These are phyloP conservation scores for Fulvia fulva DNA, from an alignment of 2,329 filamentous ascomycete genomes.

Conservation along the genomic window DNA sequence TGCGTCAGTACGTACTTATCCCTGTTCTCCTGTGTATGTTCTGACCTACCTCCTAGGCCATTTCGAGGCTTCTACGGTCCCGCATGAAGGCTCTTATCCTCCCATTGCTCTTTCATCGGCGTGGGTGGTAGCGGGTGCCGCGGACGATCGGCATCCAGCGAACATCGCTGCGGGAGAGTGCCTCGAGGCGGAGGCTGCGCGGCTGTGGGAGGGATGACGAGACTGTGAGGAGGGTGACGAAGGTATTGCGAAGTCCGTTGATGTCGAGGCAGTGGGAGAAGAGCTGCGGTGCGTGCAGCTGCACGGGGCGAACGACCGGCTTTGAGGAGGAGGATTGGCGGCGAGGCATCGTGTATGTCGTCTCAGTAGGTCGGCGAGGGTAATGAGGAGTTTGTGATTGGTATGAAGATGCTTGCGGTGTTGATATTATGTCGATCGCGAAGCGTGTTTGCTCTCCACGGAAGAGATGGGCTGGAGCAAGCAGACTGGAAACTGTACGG, in stretches of 20 bases:
- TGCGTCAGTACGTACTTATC: neutral
- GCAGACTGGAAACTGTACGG: neutral
- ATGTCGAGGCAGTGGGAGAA: neutral
- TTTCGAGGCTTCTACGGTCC: neutral
- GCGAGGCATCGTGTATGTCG: neutral
- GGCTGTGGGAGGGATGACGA: neutral
- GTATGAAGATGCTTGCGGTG: neutral
- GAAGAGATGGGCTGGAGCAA: neutral
- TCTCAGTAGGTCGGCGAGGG: neutral
- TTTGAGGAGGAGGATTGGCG: neutral
- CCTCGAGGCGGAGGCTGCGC: neutral
- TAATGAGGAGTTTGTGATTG: neutral
- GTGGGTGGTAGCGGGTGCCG: neutral
- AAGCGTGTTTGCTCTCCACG: neutral
- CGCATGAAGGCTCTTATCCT: neutral
- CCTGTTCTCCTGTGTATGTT: neutral
- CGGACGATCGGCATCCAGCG: neutral
- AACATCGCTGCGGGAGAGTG: neutral
- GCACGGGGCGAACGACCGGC: neutral
- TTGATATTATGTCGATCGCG: neutral
- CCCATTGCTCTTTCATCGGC: neutral
- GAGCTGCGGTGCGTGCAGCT: neutral
- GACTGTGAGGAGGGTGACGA: neutral
- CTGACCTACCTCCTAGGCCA: neutral
- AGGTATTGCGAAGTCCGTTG: neutral